Conservation (phyloP, 176 grass and related monocot species). For the Triticum urartu region DNA sequence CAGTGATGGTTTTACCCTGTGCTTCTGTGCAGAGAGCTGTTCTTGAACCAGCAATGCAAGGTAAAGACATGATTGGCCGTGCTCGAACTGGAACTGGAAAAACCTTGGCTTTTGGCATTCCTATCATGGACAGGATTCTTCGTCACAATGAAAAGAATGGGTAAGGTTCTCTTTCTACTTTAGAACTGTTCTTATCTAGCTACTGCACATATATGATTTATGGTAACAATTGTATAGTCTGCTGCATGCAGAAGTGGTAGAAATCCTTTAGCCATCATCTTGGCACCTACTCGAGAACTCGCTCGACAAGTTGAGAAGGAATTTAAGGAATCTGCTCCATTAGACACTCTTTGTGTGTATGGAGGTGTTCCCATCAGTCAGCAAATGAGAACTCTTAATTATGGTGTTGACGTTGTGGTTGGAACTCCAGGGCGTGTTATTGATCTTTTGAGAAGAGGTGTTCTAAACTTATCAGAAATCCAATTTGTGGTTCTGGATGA, state of each 20-base stretch:
- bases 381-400: slow-evolving; percentile 88
- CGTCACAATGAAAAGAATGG: slow-evolving; percentile 74
- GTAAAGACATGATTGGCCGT: slow-evolving; percentile 88
- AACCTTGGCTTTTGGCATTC: slow-evolving; percentile 98
- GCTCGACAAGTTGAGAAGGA: slow-evolving; percentile 97
- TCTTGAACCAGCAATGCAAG: slow-evolving; percentile 98
- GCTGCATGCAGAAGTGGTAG: slow-evolving; percentile 56
- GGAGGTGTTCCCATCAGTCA: slow-evolving; percentile 84
- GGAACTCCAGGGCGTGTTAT: slow-evolving; percentile 84
- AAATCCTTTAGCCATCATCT: slow-evolving; percentile 79
- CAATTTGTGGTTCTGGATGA: slow-evolving; percentile 83
- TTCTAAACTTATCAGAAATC: slow-evolving; percentile 70
- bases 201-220: slow-evolving; percentile 20
- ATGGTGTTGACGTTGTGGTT: slow-evolving; percentile 87
- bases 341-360: slow-evolving; percentile 90
- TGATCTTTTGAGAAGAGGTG: slow-evolving; percentile 72
- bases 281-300: slow-evolving; percentile 96
- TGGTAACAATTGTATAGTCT: slow-evolving; percentile 42
- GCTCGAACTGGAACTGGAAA: slow-evolving; percentile 91
- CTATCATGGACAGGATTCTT: slow-evolving; percentile 89
- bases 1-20: slow-evolving; percentile 17
- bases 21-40: slow-evolving; percentile 66
- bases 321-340: slow-evolving; percentile 77
- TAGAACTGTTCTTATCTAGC: neutral
- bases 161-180: slow-evolving; percentile 56